Conservation (phyloP, 495 filamentous ascomycete genomes). For the Achaetomiella virescens region DNA sequence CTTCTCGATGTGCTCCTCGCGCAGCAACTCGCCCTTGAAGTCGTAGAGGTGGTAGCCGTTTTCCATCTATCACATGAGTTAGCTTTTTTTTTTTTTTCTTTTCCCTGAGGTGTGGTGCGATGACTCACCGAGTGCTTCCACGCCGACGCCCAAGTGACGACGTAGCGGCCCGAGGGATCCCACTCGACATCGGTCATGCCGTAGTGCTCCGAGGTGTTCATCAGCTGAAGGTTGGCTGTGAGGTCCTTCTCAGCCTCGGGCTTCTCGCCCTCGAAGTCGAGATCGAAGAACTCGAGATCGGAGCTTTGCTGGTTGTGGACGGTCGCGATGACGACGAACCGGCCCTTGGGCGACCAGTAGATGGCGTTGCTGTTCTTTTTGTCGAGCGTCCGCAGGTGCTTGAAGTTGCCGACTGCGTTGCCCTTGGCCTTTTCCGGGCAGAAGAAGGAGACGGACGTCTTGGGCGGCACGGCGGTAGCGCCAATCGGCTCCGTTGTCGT, state of each 20-base stretch:
- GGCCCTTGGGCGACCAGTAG: constrained; percentile 97
- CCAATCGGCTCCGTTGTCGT: constrained; percentile 79
- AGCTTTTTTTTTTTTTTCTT: constrained; percentile 23
- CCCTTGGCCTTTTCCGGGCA: constrained; percentile 88
- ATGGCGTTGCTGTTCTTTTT: constrained; percentile 99
- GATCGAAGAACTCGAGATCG: constrained; percentile 94
- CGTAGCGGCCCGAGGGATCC: constrained; percentile 93
- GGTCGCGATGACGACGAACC: constrained; percentile 88
- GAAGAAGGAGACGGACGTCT: constrained; percentile 93
- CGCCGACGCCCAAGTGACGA: constrained; percentile 81
- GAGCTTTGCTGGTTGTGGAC: constrained; percentile 87
- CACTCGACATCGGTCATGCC: constrained; percentile 96
- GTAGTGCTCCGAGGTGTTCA: constrained; percentile 91
- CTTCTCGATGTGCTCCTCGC: constrained; percentile 88
- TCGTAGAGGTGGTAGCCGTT: constrained; percentile 98
- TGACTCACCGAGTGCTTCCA: constrained; percentile 88
- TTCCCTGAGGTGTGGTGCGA: no score
- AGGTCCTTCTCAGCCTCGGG: constrained; percentile 86
- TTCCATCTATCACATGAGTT: constrained; percentile 69
- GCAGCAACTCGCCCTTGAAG: constrained; percentile 82
- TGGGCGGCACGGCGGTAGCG: constrained; percentile 75
- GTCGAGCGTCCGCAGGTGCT: constrained; percentile 83
- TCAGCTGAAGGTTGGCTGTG: constrained; percentile 86
- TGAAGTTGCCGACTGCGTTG: constrained; percentile 78
- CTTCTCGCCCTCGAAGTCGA: constrained; percentile 97